Percentiles rank a stretch among this genome's conserved stretches.
Conservation (phyloP, 2,329 filamentous ascomycete genomes). For the Fusarium sp. region DNA sequence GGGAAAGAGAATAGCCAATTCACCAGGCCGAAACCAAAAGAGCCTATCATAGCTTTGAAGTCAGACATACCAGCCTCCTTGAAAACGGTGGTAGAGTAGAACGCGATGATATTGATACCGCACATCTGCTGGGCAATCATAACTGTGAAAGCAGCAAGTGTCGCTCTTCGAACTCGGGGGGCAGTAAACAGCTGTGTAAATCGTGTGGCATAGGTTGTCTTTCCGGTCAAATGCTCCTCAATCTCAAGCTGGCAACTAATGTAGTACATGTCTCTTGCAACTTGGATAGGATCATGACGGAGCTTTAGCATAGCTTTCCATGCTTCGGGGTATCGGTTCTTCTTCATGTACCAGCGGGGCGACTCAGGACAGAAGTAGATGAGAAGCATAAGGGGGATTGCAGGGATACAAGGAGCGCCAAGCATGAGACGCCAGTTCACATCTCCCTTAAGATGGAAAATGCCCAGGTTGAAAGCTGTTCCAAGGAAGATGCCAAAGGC, state of each 20-base stretch:
- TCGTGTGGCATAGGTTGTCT: not conserved
- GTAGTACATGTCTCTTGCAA: not conserved
- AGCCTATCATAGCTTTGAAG: constrained; percentile 58
- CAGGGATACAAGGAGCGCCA: constrained; percentile 72
- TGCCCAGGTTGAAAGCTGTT: constrained; percentile 71
- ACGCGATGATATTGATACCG: constrained; percentile 54
- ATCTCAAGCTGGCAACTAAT: not conserved
- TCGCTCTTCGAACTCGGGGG: constrained; percentile 59
- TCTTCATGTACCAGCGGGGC: constrained; percentile 74
- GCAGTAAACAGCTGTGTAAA: constrained; percentile 39
- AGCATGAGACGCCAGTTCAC: constrained; percentile 73
- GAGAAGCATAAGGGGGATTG: constrained; percentile 66
- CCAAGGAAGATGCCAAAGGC: constrained; percentile 73
- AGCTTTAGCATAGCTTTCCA: not conserved
- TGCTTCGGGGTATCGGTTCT: constrained; percentile 48
- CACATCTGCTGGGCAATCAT: constrained; percentile 48
- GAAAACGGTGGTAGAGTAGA: constrained; percentile 63
- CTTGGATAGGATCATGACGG: not conserved
- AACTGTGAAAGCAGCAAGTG: constrained; percentile 46
- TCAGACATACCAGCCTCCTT: constrained; percentile 56
- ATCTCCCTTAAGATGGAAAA: constrained; percentile 67
- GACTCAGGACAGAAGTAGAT: constrained; percentile 73
- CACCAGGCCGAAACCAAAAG: constrained; percentile 64
- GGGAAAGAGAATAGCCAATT: constrained; percentile 65
- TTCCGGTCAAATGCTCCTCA: not conserved